Base-by-base conservation (phyloP, 768 basidiomycete species). In the Amanita polypyramis region DNA sequence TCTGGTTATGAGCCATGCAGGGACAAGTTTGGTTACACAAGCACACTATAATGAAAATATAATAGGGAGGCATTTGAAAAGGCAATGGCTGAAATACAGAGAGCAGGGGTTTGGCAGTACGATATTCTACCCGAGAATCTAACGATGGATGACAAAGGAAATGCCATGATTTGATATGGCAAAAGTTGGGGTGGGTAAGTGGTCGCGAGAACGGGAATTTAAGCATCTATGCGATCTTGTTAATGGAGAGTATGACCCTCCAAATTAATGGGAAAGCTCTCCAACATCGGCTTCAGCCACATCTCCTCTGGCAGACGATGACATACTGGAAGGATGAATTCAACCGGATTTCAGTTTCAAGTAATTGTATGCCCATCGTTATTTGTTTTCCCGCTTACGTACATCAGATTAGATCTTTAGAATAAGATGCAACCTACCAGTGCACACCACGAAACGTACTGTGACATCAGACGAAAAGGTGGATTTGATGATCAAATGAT, bases 71-170 rank as follows among this genome's bases (percentile, higher is more conserved):
- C 44, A 20, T 35, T 33, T 21, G 15, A 21, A 8, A 20, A 0
- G n/a, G 27, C 20, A 25, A 38, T 36, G 34, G 20, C 33, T 14
- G 34, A 35, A 35, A 46, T 46, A 38, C 45, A 46, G 19, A 21
- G 36, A 2, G 45, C 45, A 7, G 45, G 34, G 14, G 34, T 46
- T 42, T 8, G 19, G 14, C 40, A 42, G 3, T 15, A 42, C 40
- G 40, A 42, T 27, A 20, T 42, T 27, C 45, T 17, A 15, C 34
- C 45, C 9, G 45, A 46, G 30, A 46, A 46, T 21, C 27, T 46
- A 19, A 38, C 23, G 33, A 46, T 46, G 33, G 45, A 35, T 29
- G 23, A 21, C 21, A 17, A 37, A 27, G 45, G 45, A 17, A 15
- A 15, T 3, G 8, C 40, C 11, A 21, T 12, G 4, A 27, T 42